Percentiles rank a stretch among this genome's conserved stretches.
phyloP scores from a whole-genome alignment of 805 yeast species.

The Candida ponderosae region DNA sequence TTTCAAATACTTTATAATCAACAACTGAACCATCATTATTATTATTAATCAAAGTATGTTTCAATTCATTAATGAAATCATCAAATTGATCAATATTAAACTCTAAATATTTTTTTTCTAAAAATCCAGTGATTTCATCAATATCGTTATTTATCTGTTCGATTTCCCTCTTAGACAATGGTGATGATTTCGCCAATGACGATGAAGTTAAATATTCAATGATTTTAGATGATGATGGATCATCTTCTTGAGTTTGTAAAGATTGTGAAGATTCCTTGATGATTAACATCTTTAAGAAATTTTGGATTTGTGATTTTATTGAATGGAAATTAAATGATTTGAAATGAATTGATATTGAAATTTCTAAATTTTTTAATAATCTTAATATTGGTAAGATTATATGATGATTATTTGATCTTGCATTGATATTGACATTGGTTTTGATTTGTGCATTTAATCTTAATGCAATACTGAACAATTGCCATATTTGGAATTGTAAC shows the following conservation, averaged over 20 bases:
- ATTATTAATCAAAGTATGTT: constrained; percentile 7
- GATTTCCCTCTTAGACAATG: not conserved
- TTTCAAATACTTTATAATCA: too few species aligned
- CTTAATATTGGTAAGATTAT: not conserved
- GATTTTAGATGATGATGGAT: constrained; percentile 6
- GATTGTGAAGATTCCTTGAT: constrained; percentile 10
- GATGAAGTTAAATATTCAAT: constrained; percentile 5
- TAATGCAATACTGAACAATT: not conserved
- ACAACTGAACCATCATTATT: too few species aligned
- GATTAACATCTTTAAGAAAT: constrained; percentile 11
- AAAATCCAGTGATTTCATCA: constrained; percentile 2
- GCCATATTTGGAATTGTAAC: not conserved
- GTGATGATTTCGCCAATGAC: constrained; percentile 1
- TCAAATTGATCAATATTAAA: constrained; percentile 7
- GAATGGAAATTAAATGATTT: too few species aligned
- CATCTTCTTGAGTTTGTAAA: constrained; percentile 8
- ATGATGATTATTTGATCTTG: too few species aligned
- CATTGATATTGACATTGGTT: too few species aligned
- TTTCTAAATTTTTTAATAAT: not conserved
- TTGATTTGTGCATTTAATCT: not conserved
- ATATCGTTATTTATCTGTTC: constrained; percentile 3
- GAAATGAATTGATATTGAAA: not conserved
- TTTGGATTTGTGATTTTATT: not conserved
- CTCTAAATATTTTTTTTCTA: constrained; percentile 1
- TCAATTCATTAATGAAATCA: constrained; percentile 7